Evolutionary conservation across 805 yeast species (phyloP), one percentile per base, ranked within the genome.

Genomic region (Wickerhamiella nectarea): DNA sequence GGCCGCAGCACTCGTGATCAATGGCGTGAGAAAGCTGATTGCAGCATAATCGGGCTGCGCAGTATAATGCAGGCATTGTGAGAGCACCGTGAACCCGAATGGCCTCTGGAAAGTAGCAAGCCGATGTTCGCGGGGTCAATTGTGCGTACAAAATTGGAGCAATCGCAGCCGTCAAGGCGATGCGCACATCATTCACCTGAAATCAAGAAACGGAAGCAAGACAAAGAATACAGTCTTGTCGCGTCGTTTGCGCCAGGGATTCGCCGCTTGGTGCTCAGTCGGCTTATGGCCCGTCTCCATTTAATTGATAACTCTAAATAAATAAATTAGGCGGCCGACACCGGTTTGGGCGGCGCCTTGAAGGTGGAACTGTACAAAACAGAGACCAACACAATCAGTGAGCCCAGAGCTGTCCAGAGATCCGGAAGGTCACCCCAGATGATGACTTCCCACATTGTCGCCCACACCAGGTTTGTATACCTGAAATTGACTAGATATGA

Each of bases 111-210:
- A 0, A 74, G 56, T 46, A 85, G 62, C 52, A 72, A 65, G 41
- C 58, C 54, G 11, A 94, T 64, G 33, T 75, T 56, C 2, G 68
- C 72, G 10, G 60, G 67, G 6, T 28, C 31, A 12, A 28, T 28
- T 4, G 31, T n/a, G n/a, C n/a, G n/a, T n/a, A n/a, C n/a, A n/a
- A n/a, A n/a, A n/a, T n/a, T n/a, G n/a, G n/a, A n/a, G n/a, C n/a
- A n/a, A n/a, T n/a, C n/a, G n/a, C n/a, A n/a, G n/a, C n/a, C n/a
- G 95, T 86, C 47, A 84, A 70, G 20, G 63, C 44, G 95, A 84
- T 85, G 46, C 96, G 70, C 2, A 74, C 76, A 50, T 83, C 71
- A 33, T 86, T 65, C 43, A 86, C 80, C 3, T n/a, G n/a, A n/a
- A n/a, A n/a, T n/a, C n/a, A n/a, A n/a, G n/a, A n/a, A n/a, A n/a